Evolutionary conservation across 2,329 filamentous ascomycete genomes (phyloP), one percentile per base, ranked within the genome.

Genomic region (Fusarium stilboides): DNA sequence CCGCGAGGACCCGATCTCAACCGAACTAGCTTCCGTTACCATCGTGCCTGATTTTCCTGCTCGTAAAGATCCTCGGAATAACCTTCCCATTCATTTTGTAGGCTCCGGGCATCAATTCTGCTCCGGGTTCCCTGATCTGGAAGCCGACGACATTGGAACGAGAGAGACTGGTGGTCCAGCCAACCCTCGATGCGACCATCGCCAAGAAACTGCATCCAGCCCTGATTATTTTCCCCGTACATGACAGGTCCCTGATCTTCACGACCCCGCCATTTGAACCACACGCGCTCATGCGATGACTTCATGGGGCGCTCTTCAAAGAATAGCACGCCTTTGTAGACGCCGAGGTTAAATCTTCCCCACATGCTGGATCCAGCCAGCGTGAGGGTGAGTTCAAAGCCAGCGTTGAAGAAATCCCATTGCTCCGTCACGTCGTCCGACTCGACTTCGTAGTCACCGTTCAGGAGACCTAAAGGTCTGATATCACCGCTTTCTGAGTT

Each of bases 341-440:
- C 56, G 1, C 80, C 81, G 6, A 85, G 76, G 43, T 82, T 76
- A 65, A 87, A 86, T 1, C 66, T 72, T 0, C 81, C 84, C 84
- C 85, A 87, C 9, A 86, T 70, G 15, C 65, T 78, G 7, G 71
- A 74, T 14, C 80, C 79, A 17, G 75, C 76, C 2, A 83, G 77
- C 3, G 81, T 81, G 17, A 84, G 73, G 40, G 81, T 74, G 12
- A 83, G 69, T 3, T 68, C 67, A 22, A 81, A 75, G 24, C 79
- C 74, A 4, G n/a, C 15, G 2, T 65, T 51, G 7, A 67, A 49
- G 20, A 72, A 44, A 3, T 66, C 54, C 77, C 77, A 80, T 31
- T 79, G 26, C 0, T 28, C 28, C 10, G 66, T 51, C 4, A 79
- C 74, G 6, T 72, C 53, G 12, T 58, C 53, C 46, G 75, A 80